phyloP scores from a whole-genome alignment of 2,329 filamentous ascomycete genomes.

The Corynespora cassiicola region DNA sequence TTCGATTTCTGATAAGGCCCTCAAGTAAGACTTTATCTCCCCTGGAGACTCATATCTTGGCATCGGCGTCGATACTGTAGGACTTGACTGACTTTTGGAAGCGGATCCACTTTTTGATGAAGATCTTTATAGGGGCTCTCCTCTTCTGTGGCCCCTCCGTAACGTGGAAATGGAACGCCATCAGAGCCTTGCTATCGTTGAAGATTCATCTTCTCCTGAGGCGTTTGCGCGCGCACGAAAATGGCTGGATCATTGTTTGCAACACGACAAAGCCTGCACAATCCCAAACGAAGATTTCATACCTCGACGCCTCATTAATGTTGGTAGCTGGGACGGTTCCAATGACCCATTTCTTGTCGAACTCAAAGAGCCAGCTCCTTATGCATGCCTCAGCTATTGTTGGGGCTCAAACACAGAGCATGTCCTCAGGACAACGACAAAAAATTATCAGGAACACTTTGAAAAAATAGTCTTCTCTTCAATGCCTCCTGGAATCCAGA shows the following conservation, averaged over 20 bases:
- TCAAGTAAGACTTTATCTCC: not conserved
- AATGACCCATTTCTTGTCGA: conserved; percentile 3
- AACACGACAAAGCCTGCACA: conserved; percentile 2
- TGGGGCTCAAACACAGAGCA: conserved; percentile 4
- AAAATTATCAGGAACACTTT: conserved; percentile 1
- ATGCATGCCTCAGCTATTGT: conserved; percentile 6
- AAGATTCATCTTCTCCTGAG: not conserved
- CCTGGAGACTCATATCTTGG: too few relatives aligned
- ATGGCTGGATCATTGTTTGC: conserved; percentile 3
- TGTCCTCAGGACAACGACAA: conserved; percentile 4
- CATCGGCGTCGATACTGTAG: too few relatives aligned
- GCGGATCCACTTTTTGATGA: too few relatives aligned
- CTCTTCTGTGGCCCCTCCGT: too few relatives aligned
- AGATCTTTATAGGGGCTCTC: too few relatives aligned
- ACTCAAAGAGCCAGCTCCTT: not conserved
- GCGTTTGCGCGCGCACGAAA: not conserved
- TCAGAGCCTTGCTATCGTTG: not conserved
- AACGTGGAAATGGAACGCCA: too few relatives aligned
- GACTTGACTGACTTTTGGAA: too few relatives aligned
- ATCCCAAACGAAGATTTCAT: not conserved
- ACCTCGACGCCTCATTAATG: conserved; percentile 2
- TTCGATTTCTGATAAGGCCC: not conserved
- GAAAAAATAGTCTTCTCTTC: not conserved
- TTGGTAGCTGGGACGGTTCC: not conserved
- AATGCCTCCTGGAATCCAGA: conserved; percentile 2